A percentile compares a stretch with the other conserved stretches of the same genome.
Conservation (phyloP, 1,284 basidiomycete species). For the Puccinia polysora region DNA sequence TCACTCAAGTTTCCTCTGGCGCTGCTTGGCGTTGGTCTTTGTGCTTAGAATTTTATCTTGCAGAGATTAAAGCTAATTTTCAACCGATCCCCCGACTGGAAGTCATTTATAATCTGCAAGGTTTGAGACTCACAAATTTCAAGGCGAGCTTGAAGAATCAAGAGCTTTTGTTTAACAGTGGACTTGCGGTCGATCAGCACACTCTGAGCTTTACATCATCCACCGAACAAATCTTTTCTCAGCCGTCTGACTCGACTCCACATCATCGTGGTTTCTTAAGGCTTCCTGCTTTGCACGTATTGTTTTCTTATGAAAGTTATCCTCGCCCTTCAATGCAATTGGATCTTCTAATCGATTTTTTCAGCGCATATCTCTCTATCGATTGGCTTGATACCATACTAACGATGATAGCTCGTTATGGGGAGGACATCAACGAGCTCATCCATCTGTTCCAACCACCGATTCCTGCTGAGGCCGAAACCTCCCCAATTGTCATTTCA, state of each 20-base stretch:
- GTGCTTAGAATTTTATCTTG: slow-evolving; percentile 14
- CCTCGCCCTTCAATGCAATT: slow-evolving; percentile 9
- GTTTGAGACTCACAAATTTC: slow-evolving; percentile 9
- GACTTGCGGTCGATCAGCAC: slow-evolving; percentile 21
- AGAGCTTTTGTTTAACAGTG: background rate
- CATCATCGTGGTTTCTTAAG: slow-evolving; percentile 26
- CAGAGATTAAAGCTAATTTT: slow-evolving; percentile 8
- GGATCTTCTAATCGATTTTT: slow-evolving; percentile 17
- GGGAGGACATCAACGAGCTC: slow-evolving; percentile 32
- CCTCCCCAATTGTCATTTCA: background rate
- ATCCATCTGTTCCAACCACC: slow-evolving; percentile 15
- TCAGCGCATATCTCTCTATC: slow-evolving; percentile 29
- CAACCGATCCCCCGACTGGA: slow-evolving; percentile 30
- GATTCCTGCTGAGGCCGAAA: background rate
- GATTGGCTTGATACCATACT: slow-evolving; percentile 32
- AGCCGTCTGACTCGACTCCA: background rate
- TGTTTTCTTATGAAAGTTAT: slow-evolving; percentile 1
- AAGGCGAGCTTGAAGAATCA: slow-evolving; percentile 1
- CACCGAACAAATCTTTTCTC: slow-evolving; percentile 10
- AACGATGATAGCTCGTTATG: slow-evolving; percentile 27
- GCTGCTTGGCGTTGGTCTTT: slow-evolving; percentile 16
- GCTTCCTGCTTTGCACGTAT: slow-evolving; percentile 16
- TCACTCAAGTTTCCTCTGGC: background rate
- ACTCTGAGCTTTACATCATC: slow-evolving; percentile 33
- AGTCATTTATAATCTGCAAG: slow-evolving; percentile 24